These are phyloP conservation scores for Neurospora tetrasperma DNA, from an alignment of 495 filamentous ascomycete species.

Conservation along the genomic window DNA sequence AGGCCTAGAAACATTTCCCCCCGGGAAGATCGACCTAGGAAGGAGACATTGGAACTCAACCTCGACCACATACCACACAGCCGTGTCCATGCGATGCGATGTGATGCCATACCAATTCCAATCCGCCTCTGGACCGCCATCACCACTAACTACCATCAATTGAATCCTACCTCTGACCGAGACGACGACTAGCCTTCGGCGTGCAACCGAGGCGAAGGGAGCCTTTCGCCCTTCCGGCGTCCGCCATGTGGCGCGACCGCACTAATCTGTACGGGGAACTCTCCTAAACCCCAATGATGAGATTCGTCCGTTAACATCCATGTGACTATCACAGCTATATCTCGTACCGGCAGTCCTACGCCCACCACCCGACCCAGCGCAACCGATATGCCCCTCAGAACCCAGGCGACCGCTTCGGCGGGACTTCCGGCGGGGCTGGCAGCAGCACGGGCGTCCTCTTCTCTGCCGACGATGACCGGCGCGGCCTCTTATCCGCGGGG, in stretches of 20 bases:
- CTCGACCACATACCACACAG: constrained; percentile 2
- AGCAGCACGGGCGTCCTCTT: constrained; percentile 27
- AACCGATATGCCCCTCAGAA: constrained; percentile 52
- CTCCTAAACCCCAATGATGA: background rate
- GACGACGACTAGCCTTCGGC: background rate
- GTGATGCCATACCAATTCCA: constrained; percentile 17
- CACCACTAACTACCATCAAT: constrained; percentile 4
- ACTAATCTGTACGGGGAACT: constrained; percentile 70
- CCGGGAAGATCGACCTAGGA: background rate
- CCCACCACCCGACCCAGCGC: constrained; percentile 86
- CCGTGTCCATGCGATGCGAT: constrained; percentile 19
- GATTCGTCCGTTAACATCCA: background rate
- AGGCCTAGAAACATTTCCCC: background rate
- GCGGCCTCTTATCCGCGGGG: constrained; percentile 70
- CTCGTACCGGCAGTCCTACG: constrained; percentile 96
- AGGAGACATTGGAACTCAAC: background rate
- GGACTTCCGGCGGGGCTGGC: constrained; percentile 25
- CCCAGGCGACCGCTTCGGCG: constrained; percentile 63
- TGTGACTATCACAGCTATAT: constrained; percentile 57
- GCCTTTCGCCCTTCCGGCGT: constrained; percentile 32
- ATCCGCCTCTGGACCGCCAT: constrained; percentile 4
- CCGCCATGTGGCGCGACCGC: constrained; percentile 92
- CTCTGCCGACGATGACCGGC: constrained; percentile 55
- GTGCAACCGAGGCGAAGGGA: constrained; percentile 25
- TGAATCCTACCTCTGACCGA: background rate